Percentiles rank a stretch among this genome's conserved stretches.
These are phyloP conservation scores for Triangularia verruculosa DNA, from an alignment of 2,329 filamentous ascomycete genomes.

Conservation along the genomic window DNA sequence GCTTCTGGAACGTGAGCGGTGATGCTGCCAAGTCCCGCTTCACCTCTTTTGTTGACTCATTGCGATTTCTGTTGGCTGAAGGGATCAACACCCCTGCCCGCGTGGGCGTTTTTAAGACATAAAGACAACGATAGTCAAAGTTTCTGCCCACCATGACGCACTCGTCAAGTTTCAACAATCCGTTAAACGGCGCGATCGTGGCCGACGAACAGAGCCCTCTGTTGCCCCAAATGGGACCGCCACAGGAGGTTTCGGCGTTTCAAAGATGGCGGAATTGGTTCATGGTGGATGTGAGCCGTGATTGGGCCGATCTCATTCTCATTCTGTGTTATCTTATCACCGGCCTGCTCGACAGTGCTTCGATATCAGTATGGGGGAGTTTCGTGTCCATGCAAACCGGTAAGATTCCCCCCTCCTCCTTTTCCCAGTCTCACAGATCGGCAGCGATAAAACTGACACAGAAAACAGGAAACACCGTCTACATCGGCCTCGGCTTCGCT, in stretches of 20 bases:
- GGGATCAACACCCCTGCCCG: neutral
- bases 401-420: conserved; percentile 32
- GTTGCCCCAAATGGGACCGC: conserved; percentile 28
- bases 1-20: neutral
- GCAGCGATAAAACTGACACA: conserved; percentile 3
- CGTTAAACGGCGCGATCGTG: neutral
- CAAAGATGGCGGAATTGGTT: conserved; percentile 35
- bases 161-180: neutral
- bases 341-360: conserved; percentile 71
- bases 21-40: conserved; percentile 1
- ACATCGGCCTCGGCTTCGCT: conserved; percentile 70
- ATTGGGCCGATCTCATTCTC: conserved; percentile 65
- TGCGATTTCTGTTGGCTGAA: neutral
- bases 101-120: neutral
- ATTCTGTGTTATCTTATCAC: conserved; percentile 74
- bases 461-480: conserved; percentile 67
- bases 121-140: neutral
- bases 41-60: neutral
- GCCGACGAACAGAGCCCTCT: neutral
- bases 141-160: neutral
- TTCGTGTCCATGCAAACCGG: conserved; percentile 85
- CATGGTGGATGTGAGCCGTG: conserved; percentile 51
- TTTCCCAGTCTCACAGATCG: neutral
- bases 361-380: conserved; percentile 73
- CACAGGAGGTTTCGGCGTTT: conserved; percentile 25